Evolutionary conservation across 1,139 yeast genomes (phyloP), one percentile per base, ranked within the genome.

Genomic region (Diutina mesorugosa): DNA sequence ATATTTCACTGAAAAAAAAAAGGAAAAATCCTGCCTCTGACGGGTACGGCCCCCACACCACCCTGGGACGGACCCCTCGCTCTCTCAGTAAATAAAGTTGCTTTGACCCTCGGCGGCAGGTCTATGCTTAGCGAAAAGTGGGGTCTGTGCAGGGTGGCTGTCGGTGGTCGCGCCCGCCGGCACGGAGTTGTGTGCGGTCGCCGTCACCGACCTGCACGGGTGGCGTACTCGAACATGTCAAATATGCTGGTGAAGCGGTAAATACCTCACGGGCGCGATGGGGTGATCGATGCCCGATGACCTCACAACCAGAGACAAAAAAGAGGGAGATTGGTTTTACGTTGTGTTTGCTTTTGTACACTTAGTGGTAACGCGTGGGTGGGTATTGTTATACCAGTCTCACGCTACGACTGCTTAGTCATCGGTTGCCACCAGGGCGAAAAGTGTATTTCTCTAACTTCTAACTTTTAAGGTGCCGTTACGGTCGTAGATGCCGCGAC

Each of bases 401-500:
- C 26, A 21, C 26, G 26, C 26, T 21, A 21, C 26, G 26, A 21
- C 26, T 3, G 26, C 3, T 21, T 21, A 21, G 26, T 21, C 26
- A 21, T 21, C 26, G 26, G 10, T 32, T 35, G 41, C 41, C 41
- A 35, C 41, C 41, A 35, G 41, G 41, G 41, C 41, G n/a, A 35
- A 8, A 10, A 9, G 14, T 21, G 26, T 21, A 35, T 35, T 10
- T 35, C 32, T 47, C 14, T 12, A 50, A 32, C 32, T 50, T 8
- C n/a, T 7, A 47, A 29, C 30, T n/a, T 9, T 8, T 30, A 59
- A 48, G 46, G 55, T 56, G n/a, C 61, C 61, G 32, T 56, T 58
- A 5, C 61, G 58, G 51, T 59, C 61, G 9, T 56, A 55, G 9
- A 57, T 47, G 5, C 61, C 61, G 6, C 58, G 55, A 18, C 52